Percentiles rank a stretch among this genome's conserved stretches.
Evolutionary conservation across 345 rosid species (phyloP).

Genomic region (Populus pruinosa): DNA sequence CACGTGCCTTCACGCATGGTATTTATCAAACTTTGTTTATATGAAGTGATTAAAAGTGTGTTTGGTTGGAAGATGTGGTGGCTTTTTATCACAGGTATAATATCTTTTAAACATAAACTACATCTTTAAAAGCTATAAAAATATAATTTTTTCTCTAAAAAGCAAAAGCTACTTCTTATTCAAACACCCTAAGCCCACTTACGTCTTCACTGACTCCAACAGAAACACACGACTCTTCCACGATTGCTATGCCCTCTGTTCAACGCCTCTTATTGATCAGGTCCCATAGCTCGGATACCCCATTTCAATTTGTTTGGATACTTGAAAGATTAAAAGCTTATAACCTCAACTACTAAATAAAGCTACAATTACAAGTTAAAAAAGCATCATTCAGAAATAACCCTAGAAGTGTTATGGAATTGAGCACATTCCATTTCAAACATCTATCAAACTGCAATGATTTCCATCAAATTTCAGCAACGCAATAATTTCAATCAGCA

Average conservation of each 20-base stretch:
- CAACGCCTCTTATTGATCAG: not conserved
- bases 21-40: too few species aligned
- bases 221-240: not conserved
- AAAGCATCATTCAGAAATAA: not conserved
- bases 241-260: not conserved
- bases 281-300: not conserved
- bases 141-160: too few species aligned
- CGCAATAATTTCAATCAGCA: conserved; percentile 15
- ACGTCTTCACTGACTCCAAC: not conserved
- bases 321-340: not conserved
- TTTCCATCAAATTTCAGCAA: conserved; percentile 14
- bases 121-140: too few species aligned
- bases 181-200: too few species aligned
- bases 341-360: not conserved
- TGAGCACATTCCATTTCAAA: conserved; percentile 7
- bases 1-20: too few species aligned
- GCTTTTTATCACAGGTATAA: too few species aligned
- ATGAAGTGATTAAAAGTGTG: too few species aligned
- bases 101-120: too few species aligned
- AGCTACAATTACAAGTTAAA: not conserved
- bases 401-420: not conserved
- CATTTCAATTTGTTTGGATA: not conserved
- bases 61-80: too few species aligned
- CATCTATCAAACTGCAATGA: not conserved
- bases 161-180: too few species aligned